Evolutionary conservation across 306 rosid genomes (phyloP), one percentile per base, ranked within the genome.

Genomic region (Coriaria nepalensis): DNA sequence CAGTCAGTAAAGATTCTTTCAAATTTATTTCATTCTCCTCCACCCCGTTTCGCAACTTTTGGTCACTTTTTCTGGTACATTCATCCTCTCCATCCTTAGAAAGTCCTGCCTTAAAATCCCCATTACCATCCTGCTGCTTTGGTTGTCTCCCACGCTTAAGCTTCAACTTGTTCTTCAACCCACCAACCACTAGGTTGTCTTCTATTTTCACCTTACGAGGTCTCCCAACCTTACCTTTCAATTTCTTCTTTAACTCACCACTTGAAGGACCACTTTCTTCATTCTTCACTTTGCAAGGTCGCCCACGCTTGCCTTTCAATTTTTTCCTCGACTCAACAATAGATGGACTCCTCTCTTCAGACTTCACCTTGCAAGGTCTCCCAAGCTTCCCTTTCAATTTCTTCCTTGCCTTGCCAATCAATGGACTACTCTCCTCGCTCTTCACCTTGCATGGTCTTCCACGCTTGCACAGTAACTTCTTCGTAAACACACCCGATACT

Each of bases 181-280:
- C 42, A 47, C 56, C 46, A 52, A 50, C 46, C 5, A 9, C 32
- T 12, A 12, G 46, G 29, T 20, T 20, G 52, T 32, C 52, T 39
- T 35, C 40, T 37, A 33, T 48, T 33, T 53, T 46, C 53, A 32
- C 46, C 55, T 63, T 57, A 9, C 37, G 57, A n/a, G 68, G 66
- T 50, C 71, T 59, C 43, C 87, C 83, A 20, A 63, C 76, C 78
- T 62, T 83, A 11, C 70, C 62, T 37, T 60, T 64, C 33, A 53
- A 59, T 35, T 42, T 64, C 49, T 34, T 48, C 42, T 38, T 47
- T 44, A 57, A 15, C 35, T 15, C 57, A 33, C 40, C 57, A 49
- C 33, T 44, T 2, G 42, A 35, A 47, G 29, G n/a, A 57, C 50
- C 64, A 42, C 34, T 45, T 13, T 48, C 46, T 55, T 63, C 64